Evolutionary conservation across 1,139 yeast species (phyloP).

Genomic region (Lodderomyces metapsilosis): DNA sequence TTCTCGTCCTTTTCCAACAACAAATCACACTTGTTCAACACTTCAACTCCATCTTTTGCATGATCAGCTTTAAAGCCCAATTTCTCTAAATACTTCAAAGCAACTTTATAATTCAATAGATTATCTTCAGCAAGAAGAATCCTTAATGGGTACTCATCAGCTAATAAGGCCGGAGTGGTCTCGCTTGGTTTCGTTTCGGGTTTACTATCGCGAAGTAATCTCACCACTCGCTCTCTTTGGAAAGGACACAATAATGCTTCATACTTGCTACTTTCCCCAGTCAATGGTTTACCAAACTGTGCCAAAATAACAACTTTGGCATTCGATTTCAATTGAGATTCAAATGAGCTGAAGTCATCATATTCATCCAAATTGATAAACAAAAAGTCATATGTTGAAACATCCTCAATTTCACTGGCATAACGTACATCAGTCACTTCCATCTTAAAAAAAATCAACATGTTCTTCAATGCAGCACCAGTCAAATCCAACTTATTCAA

Average conservation of each 20-base stretch:
- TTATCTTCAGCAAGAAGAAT: constrained; percentile 57
- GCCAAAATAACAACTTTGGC: constrained; percentile 23
- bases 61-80: constrained; percentile 55
- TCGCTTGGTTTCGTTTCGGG: background rate
- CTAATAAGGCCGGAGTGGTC: constrained; percentile 13
- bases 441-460: constrained; percentile 33
- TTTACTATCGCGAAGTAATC: constrained; percentile 17
- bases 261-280: constrained; percentile 23
- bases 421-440: constrained; percentile 18
- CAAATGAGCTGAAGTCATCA: constrained; percentile 13
- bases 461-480: constrained; percentile 29
- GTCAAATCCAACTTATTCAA: constrained; percentile 30
- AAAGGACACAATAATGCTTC: constrained; percentile 36
- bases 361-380: constrained; percentile 23
- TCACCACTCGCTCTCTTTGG: constrained; percentile 27
- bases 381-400: constrained; percentile 10
- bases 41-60: constrained; percentile 55
- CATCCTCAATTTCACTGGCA: constrained; percentile 1
- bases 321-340: constrained; percentile 10
- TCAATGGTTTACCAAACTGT: constrained; percentile 30
- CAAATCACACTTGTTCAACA: constrained; percentile 34
- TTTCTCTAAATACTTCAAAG: constrained; percentile 49
- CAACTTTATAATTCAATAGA: constrained; percentile 49
- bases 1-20: constrained; percentile 26
- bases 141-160: constrained; percentile 38